phyloP scores from a whole-genome alignment of 257 asterid genomes.

The Solanum sitiens region DNA sequence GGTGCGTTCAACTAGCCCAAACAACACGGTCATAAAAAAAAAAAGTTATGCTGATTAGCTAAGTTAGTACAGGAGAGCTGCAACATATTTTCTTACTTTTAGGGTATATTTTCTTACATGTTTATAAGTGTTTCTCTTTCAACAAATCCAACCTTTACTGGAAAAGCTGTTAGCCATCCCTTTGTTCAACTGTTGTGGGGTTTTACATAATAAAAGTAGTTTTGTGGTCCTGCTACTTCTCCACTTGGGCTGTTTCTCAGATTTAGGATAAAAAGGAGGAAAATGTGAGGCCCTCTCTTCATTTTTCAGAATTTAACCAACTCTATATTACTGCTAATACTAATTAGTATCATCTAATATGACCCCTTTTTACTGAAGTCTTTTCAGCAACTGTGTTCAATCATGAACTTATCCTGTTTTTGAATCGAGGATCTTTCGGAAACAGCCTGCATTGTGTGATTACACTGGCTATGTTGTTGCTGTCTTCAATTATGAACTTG shows the following conservation, averaged over 20 bases:
- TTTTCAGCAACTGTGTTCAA: not conserved
- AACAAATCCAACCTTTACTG: not conserved
- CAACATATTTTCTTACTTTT: not conserved
- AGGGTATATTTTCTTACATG: not conserved
- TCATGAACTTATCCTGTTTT: not conserved
- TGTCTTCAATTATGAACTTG: not conserved
- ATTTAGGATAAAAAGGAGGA: not conserved
- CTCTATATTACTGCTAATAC: not conserved
- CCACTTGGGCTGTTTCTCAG: not conserved
- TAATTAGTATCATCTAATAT: not conserved
- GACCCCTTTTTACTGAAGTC: fast-evolving
- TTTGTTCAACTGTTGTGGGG: not conserved
- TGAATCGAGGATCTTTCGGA: not conserved
- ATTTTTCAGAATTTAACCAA: not conserved
- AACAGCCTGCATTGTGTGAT: not conserved
- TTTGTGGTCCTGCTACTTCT: not conserved
- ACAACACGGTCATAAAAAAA: not conserved
- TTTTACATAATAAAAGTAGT: not conserved
- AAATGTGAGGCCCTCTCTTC: not conserved
- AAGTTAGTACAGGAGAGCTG: not conserved
- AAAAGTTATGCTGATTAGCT: not conserved
- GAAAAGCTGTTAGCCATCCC: not conserved
- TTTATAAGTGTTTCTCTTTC: not conserved
- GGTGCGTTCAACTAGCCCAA: not conserved
- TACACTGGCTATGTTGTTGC: not conserved